Evolutionary conservation across 805 yeast genomes (phyloP), one percentile per base, ranked within the genome.

Genomic region (Zygosaccharomyces gambellarensis): DNA sequence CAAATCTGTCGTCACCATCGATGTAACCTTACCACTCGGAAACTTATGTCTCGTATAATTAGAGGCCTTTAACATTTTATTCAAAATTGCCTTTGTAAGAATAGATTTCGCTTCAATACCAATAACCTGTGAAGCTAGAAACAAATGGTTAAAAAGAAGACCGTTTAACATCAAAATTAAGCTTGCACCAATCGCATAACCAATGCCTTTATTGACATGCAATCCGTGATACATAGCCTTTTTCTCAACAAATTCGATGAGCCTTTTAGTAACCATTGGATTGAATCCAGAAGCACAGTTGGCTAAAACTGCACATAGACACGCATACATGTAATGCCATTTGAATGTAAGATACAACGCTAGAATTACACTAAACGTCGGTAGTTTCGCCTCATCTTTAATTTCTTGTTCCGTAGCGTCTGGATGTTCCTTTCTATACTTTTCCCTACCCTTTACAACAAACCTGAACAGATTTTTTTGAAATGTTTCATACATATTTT

Each of bases 1-100:
- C 34, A 89, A 71, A 63, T 90, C 97, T 2, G 95, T 82, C 53
- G 94, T 87, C 64, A 89, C 78, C 64, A 88, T 68, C 8, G 90
- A 81, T 28, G 95, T 87, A 49, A 90, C 77, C 51, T 78, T 80
- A 39, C 92, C 84, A 23, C 80, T 75, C 1, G 95, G 82, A 60
- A 70, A 87, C 51, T 76, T 71, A 54, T 77, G 77, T 46, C 76
- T 76, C 2, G 90, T 78, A 43, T 71, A 72, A 9, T 81, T 75
- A 50, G 82, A 78, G 12, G 89, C 70, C 47, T 63, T 71, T 56
- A 87, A 79, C 10, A 90, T 76, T 64, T 90, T 90, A 48, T 78
- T 79, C 51, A 86, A 73, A 19, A 87, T 72, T 6, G 85, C 82
- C 51, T 85, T 83, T 3, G 88, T 86, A 48, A 89, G 67, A 2